Evolutionary conservation across 495 filamentous ascomycete genomes (phyloP), one percentile per base, ranked within the genome.

Genomic region (Trichoderma parareesei): DNA sequence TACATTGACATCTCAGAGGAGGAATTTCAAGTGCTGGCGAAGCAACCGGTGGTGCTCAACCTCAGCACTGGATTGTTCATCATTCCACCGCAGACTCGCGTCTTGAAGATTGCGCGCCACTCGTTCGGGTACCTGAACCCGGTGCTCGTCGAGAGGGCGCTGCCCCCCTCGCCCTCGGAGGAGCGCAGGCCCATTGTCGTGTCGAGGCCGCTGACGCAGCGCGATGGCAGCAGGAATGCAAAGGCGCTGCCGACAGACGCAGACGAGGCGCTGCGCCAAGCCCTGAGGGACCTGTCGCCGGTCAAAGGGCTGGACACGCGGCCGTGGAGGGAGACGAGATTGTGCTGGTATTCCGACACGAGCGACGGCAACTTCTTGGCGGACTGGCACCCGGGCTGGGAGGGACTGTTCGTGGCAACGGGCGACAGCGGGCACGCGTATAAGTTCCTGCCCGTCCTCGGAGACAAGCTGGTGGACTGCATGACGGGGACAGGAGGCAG

Each of bases 291-390:
- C 64, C 81, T 90, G 70, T 74, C 91, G 4, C 88, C 91, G 1
- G 75, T 76, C 49, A 71, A 72, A 0, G 69, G 70, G 3, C 77
- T 94, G 14, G 77, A 71, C 33, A 79, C 86, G 37, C 74, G 92
- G 41, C 83, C 85, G 0, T 97, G 92, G 69, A 71, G 75, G 43
- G 73, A 77, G 14, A 91, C 87, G n/a, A 79, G 90, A 18, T 76
- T 97, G 49, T 98, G 93, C 73, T 96, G 90, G 90, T 96, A 97
- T 68, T 86, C 83, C 7, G 92, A 96, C 78, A 95, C 91, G 14
- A 81, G 89, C 8, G 85, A 82, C 16, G 90, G 85, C 6, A 88
- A 96, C 72, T 97, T 92, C 77, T 77, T 97, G 40, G 82, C 96
- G 65, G 82, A 85, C 64, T 90, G 89, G 67, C 90, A 94, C 67